Conservation (phyloP, 768 basidiomycete species). For the Phanerochaete carnosa region DNA sequence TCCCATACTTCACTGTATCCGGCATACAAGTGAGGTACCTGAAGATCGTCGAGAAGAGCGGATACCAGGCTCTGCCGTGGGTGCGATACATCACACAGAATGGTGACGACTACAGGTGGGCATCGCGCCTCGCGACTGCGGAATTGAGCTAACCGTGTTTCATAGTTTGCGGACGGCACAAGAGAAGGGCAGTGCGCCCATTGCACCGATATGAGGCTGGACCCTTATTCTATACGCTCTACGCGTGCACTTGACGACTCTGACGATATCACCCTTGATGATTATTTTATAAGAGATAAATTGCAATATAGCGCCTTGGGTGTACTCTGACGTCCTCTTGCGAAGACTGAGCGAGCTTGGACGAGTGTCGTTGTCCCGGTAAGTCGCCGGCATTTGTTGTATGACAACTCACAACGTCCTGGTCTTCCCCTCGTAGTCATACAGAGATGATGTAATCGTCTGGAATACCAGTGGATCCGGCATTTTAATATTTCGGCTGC, state of each 20-base stretch:
- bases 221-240: background rate
- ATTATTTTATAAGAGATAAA: background rate
- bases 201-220: slow-evolving; percentile 35
- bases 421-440: background rate
- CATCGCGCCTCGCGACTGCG: background rate
- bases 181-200: slow-evolving; percentile 70
- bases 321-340: background rate
- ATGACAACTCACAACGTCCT: background rate
- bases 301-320: background rate
- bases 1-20: slow-evolving; percentile 97
- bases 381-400: background rate
- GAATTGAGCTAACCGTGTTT: background rate
- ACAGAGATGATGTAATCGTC: background rate
- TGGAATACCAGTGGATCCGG: background rate
- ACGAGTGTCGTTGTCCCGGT: background rate
- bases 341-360: background rate
- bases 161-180: slow-evolving; percentile 66
- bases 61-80: slow-evolving; percentile 95
- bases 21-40: slow-evolving; percentile 97
- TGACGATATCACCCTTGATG: background rate
- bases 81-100: slow-evolving; percentile 93
- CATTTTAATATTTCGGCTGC: no score
- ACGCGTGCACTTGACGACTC: background rate
- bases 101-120: slow-evolving; percentile 86
- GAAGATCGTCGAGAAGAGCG: slow-evolving; percentile 98